These are phyloP conservation scores for Mrakia gelida DNA, from an alignment of 768 basidiomycete species.

Conservation along the genomic window DNA sequence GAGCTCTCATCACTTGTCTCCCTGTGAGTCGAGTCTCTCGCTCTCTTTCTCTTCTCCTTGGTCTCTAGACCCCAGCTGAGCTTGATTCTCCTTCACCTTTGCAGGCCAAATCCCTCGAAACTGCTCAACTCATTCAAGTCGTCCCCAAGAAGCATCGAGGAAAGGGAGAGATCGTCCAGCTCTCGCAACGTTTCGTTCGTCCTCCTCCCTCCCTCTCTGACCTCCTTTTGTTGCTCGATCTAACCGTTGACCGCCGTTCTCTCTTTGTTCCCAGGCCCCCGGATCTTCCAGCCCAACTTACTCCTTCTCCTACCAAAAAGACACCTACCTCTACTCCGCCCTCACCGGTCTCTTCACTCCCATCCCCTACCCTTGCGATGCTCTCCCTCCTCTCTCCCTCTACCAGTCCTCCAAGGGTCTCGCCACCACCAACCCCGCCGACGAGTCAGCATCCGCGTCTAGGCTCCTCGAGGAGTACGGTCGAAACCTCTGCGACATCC, in stretches of 20 bases:
- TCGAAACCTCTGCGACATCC: slow-evolving; percentile 92
- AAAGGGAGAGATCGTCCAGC: slow-evolving; percentile 77
- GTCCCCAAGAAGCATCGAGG: slow-evolving; percentile 77
- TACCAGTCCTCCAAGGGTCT: slow-evolving; percentile 59
- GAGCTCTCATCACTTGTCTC: slow-evolving; percentile 72
- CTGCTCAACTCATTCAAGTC: slow-evolving; percentile 60
- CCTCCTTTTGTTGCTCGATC: too few species aligned
- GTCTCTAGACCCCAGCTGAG: neutral
- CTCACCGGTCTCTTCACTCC: slow-evolving; percentile 61
- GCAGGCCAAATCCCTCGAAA: slow-evolving; percentile 1
- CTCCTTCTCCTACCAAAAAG: slow-evolving; percentile 89
- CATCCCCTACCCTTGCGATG: slow-evolving; percentile 81
- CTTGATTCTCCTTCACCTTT: neutral
- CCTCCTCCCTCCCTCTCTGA: neutral
- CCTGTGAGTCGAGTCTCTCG: slow-evolving; percentile 50
- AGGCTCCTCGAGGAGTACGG: slow-evolving; percentile 68
- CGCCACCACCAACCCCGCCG: slow-evolving; percentile 41
- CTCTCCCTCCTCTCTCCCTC: slow-evolving; percentile 60
- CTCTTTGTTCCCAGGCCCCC: slow-evolving; percentile 2
- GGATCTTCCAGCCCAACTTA: slow-evolving; percentile 49
- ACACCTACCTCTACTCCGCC: slow-evolving; percentile 76
- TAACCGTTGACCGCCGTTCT: too few species aligned
- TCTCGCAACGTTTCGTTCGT: slow-evolving; percentile 55
- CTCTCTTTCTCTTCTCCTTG: too few species aligned
- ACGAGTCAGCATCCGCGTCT: slow-evolving; percentile 47